Conservation (phyloP, 306 rosid species). For the Cicer pinnatifidum region DNA sequence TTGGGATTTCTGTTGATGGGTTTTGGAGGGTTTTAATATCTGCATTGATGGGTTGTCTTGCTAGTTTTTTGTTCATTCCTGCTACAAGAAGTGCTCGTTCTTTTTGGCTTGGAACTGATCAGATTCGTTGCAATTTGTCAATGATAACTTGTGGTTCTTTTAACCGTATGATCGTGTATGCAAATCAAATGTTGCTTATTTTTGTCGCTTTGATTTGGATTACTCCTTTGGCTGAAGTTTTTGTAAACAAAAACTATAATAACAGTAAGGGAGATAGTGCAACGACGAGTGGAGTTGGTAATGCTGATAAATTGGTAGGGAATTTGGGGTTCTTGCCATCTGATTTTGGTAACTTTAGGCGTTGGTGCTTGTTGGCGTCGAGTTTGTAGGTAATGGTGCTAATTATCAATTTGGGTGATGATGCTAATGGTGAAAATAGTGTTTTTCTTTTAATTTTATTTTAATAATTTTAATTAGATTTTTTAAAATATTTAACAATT, state of each 20-base stretch:
- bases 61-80: constrained; percentile 63
- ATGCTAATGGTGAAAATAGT: no score
- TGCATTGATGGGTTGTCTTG: constrained; percentile 61
- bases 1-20: no score
- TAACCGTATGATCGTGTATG: constrained; percentile 57
- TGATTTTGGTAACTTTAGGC: constrained; percentile 62
- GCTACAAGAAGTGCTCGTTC: constrained; percentile 65
- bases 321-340: constrained; percentile 56
- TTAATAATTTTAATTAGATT: no score
- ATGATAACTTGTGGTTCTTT: constrained; percentile 87
- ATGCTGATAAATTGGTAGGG: constrained; percentile 65
- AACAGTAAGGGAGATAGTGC: constrained; percentile 35
- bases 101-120: constrained; percentile 93
- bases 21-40: no score
- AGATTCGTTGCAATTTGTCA: constrained; percentile 68
- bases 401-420: no score
- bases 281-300: constrained; percentile 41
- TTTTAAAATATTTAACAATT: no score
- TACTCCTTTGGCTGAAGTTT: constrained; percentile 66
- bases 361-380: constrained; percentile 66
- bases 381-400: no score
- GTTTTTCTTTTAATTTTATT: no score
- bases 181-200: constrained; percentile 47
- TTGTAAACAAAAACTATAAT: constrained; percentile 51
- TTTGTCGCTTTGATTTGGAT: constrained; percentile 71